Conservation (phyloP, 352 stramenopile species). For the Globisporangium parvum region DNA sequence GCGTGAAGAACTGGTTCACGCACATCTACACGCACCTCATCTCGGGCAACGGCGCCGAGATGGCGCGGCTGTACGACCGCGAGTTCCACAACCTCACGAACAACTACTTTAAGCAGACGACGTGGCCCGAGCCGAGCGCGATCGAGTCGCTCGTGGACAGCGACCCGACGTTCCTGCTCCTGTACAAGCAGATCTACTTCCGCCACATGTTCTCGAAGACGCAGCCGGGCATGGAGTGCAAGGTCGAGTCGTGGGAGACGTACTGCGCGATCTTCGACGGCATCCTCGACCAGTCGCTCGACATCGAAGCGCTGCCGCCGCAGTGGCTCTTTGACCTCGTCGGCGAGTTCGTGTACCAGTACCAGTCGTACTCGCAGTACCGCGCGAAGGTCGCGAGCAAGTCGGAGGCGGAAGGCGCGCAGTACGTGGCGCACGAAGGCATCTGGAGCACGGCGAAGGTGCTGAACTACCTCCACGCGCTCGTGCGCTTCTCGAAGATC, state of each 20-base stretch:
- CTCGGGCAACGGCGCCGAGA: conserved; percentile 73
- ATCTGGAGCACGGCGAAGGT: conserved; percentile 96
- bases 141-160: conserved; percentile 78
- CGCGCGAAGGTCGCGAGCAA: conserved; percentile 78
- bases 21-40: conserved; percentile 85
- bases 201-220: conserved; percentile 93
- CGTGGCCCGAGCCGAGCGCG: conserved; percentile 91
- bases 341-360: conserved; percentile 99
- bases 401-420: conserved; percentile 44
- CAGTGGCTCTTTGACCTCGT: conserved; percentile 99
- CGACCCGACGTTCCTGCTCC: conserved; percentile 90
- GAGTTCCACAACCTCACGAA: conserved; percentile 85
- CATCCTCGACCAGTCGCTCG: conserved; percentile 81
- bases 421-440: conserved; percentile 72
- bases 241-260: conserved; percentile 90
- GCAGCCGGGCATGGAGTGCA: conserved; percentile 84
- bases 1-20: conserved; percentile 86
- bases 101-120: conserved; percentile 93
- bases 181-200: conserved; percentile 97
- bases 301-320: conserved; percentile 84
- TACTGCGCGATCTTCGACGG: conserved; percentile 94
- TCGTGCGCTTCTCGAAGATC: conserved; percentile 91
- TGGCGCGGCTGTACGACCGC: conserved; percentile 84
- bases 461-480: conserved; percentile 92
- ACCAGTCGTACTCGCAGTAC: conserved; percentile 98